Percentiles rank a stretch among this genome's conserved stretches.
Evolutionary conservation across 1,284 basidiomycete genomes (phyloP).

Genomic region (Melampsora larici-populina): DNA sequence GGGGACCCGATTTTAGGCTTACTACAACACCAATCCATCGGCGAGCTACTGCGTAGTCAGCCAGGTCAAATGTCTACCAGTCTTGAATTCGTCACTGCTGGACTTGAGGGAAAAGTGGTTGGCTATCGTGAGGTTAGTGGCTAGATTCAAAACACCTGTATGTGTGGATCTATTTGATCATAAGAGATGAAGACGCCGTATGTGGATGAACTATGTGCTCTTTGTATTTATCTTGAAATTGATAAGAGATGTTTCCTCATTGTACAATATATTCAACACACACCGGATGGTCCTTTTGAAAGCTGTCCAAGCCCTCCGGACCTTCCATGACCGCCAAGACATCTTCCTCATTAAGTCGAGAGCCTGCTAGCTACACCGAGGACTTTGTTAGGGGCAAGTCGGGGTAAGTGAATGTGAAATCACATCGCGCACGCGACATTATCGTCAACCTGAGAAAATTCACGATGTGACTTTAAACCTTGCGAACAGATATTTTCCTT

Average conservation of each 20-base stretch:
- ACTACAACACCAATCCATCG: conserved; percentile 10
- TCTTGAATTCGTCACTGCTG: conserved; percentile 31
- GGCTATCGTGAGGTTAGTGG: conserved; percentile 18
- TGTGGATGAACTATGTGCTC: too few relatives aligned
- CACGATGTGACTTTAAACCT: not conserved
- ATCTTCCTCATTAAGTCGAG: conserved; percentile 17
- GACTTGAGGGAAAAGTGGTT: conserved; percentile 37
- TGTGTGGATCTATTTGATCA: too few relatives aligned
- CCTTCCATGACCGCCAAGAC: conserved; percentile 32
- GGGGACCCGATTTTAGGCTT: conserved; percentile 33
- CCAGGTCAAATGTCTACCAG: conserved; percentile 14
- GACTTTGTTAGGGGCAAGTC: conserved; percentile 35
- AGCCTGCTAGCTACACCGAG: conserved; percentile 26
- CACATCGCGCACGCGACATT: too few relatives aligned
- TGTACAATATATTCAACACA: not conserved
- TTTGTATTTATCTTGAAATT: too few relatives aligned
- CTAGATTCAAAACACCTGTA: not conserved
- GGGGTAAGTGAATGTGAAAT: conserved; percentile 15
- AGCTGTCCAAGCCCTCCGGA: conserved; percentile 15
- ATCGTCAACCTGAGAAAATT: not conserved
- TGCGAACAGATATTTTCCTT: conserved; percentile 23
- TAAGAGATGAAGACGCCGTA: too few relatives aligned
- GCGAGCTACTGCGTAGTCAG: conserved; percentile 25
- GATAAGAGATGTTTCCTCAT: not conserved
- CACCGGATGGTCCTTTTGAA: not conserved